Evolutionary conservation across 176 grass and related monocot genomes (phyloP).

Genomic region (Eragrostis curvula): DNA sequence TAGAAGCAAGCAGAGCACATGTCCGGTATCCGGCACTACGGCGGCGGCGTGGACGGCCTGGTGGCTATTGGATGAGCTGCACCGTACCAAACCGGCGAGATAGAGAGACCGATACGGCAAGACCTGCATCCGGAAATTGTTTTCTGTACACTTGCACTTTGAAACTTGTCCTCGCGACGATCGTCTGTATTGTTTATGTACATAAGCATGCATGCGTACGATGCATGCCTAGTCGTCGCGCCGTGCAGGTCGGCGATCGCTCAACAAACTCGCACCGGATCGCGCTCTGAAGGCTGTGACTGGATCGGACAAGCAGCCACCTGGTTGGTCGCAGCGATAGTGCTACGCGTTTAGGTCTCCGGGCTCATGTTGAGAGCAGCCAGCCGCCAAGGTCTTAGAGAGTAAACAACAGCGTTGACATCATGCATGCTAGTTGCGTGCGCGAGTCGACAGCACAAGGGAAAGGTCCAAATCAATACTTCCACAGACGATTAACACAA

Average conservation of each 20-base stretch:
- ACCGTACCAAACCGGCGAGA: conserved; percentile 48
- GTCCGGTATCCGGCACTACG: neutral
- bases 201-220: neutral
- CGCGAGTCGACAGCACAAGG: neutral
- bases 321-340: neutral
- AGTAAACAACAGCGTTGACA: neutral
- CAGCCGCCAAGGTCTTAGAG: neutral
- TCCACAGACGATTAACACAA: neutral
- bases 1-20: conserved; percentile 9
- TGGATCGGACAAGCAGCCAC: neutral
- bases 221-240: conserved; percentile 30
- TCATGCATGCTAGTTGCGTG: neutral
- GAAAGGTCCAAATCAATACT: neutral
- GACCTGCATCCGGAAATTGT: conserved; percentile 10
- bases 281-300: conserved; percentile 11
- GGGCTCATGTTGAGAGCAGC: neutral
- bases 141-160: neutral
- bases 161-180: neutral
- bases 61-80: conserved; percentile 53
- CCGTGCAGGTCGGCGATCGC: conserved; percentile 35
- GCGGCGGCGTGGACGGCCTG: conserved; percentile 6
- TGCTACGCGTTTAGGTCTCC: neutral
- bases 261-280: conserved; percentile 34
- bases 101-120: conserved; percentile 25
- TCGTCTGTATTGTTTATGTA: neutral